Conservation (phyloP, 2,329 filamentous ascomycete species). For the Atkinsonella hypoxylon region DNA sequence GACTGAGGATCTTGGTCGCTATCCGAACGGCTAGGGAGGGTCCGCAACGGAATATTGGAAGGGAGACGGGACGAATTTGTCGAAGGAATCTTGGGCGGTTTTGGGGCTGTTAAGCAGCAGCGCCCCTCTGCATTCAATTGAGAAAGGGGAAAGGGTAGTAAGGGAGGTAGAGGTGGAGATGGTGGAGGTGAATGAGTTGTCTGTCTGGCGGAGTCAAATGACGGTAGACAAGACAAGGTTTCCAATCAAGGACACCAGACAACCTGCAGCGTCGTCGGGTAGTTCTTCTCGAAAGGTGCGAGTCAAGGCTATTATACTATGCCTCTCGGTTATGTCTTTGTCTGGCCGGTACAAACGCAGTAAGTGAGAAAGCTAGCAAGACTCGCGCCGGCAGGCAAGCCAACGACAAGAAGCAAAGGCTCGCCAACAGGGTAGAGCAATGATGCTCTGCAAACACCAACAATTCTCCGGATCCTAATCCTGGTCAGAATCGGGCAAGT, state of each 20-base stretch:
- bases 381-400: background rate
- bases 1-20: conserved; percentile 28
- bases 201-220: conserved; percentile 18
- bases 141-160: conserved; percentile 19
- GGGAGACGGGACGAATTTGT: conserved; percentile 54
- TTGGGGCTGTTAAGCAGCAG: conserved; percentile 68
- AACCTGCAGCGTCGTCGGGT: conserved; percentile 4
- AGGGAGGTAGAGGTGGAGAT: conserved; percentile 13
- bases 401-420: background rate
- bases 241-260: conserved; percentile 5
- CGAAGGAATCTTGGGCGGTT: conserved; percentile 75
- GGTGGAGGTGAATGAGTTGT: conserved; percentile 9
- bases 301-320: background rate
- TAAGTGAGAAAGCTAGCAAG: background rate
- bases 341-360: background rate
- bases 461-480: background rate
- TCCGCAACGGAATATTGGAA: conserved; percentile 81
- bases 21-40: conserved; percentile 38
- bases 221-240: conserved; percentile 12
- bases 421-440: background rate
- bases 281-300: conserved; percentile 1
- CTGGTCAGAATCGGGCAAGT: background rate
- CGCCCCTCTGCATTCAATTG: conserved; percentile 44
- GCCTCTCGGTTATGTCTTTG: background rate
- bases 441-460: background rate